phyloP scores from a whole-genome alignment of 495 filamentous ascomycete genomes.

The Penicillium angulare region DNA sequence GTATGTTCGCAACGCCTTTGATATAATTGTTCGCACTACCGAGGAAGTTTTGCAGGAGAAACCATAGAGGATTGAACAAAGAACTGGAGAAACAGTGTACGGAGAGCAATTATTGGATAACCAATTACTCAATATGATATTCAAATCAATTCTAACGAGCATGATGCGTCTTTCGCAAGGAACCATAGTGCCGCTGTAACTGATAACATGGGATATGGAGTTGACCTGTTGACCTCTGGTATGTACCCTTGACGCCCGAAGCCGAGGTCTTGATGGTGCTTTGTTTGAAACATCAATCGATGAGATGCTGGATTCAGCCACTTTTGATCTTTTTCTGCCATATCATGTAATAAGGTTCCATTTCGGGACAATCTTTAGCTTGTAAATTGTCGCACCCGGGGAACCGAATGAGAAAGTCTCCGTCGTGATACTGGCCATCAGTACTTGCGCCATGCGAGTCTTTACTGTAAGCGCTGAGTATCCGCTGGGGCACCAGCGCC shows the following conservation, averaged over 20 bases:
- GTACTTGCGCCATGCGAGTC: conserved; percentile 41
- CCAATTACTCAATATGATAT: background rate
- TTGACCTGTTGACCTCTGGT: no score
- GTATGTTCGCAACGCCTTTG: conserved; percentile 71
- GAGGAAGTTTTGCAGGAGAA: conserved; percentile 52
- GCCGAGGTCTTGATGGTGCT: no score
- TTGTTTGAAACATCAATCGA: no score
- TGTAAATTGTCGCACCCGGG: conserved; percentile 60
- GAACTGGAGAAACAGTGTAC: background rate
- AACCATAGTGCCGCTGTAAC: no score
- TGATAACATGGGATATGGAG: no score
- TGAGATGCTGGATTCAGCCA: no score
- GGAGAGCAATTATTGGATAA: background rate
- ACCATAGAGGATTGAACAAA: no score
- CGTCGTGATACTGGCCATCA: conserved; percentile 61
- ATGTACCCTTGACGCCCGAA: no score
- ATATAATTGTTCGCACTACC: conserved; percentile 67
- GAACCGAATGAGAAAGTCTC: conserved; percentile 81
- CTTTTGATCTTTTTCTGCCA: conserved; percentile 40
- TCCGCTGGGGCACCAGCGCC: conserved; percentile 78
- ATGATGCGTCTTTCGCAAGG: no score
- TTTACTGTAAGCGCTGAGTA: conserved; percentile 72
- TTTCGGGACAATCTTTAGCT: conserved; percentile 66
- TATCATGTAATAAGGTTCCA: conserved; percentile 52
- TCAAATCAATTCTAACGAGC: no score